Percentiles rank a stretch among this genome's conserved stretches.
Conservation (phyloP, 352 stramenopile genomes). For the Phytophthora sp. region DNA sequence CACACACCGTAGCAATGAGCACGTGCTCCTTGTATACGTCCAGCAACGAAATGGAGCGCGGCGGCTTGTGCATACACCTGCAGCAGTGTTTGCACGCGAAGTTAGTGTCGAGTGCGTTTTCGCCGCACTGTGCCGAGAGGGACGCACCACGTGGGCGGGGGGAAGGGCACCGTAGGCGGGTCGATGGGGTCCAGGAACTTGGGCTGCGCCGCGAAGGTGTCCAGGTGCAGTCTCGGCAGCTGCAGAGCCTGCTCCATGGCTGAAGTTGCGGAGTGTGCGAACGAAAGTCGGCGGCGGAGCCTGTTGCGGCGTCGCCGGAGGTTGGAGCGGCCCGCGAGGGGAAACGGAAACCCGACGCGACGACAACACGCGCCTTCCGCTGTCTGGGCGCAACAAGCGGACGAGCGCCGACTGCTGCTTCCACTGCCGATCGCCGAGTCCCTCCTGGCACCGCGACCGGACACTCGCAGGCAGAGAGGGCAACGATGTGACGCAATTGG, state of each 20-base stretch:
- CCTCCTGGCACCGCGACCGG: conserved; percentile 16
- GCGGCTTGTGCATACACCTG: conserved; percentile 61
- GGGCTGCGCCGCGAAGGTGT: conserved; percentile 49
- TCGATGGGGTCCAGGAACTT: conserved; percentile 76
- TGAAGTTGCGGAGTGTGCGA: conserved; percentile 1
- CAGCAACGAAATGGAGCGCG: conserved; percentile 63
- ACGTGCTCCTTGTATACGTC: conserved; percentile 88
- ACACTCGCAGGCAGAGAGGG: conserved; percentile 21
- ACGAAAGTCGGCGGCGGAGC: conserved; percentile 12
- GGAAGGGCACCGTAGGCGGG: conserved; percentile 73
- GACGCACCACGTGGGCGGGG: conserved; percentile 58
- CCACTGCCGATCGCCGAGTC: not conserved
- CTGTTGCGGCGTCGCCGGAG: conserved; percentile 2
- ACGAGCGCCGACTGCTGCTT: conserved; percentile 14
- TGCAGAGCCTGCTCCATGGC: conserved; percentile 66
- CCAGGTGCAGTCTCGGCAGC: conserved; percentile 71
- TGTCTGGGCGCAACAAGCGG: conserved; percentile 18
- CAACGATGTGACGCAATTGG: conserved; percentile 39
- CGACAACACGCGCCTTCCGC: not conserved
- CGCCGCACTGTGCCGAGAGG: too few relatives aligned
- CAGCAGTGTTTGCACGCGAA: too few relatives aligned
- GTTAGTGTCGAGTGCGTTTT: too few relatives aligned
- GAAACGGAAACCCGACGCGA: not conserved
- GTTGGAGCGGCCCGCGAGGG: conserved; percentile 2
- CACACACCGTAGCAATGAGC: conserved; percentile 70